Base-by-base conservation (phyloP, 495 filamentous ascomycete genomes). In the Immersiella caudata region DNA sequence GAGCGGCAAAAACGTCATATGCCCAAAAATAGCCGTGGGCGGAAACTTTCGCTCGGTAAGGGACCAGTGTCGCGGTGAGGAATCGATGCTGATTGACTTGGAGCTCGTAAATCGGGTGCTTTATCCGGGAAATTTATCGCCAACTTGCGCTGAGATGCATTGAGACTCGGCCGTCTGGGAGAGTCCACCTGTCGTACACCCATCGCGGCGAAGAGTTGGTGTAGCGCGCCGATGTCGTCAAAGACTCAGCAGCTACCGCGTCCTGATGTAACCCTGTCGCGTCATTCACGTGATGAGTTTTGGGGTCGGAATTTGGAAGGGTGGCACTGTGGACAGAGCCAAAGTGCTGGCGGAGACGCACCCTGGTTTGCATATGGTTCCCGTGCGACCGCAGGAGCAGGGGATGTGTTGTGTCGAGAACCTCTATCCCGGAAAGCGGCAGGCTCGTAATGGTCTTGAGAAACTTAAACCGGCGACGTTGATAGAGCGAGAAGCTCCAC, bases 1-100 rank as follows among this genome's bases (percentile, higher is more conserved):
- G 26, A 6, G n/a, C 67, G 67, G 67, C 67, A 69, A 69, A 69
- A 69, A 21, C 29, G 49, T 60, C 22, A 11, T 29, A 22, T 2
- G 46, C 46, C 66, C 60, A 68, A 68, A 68, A 68, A 68, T 68
- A 68, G 55, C 12, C 50, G 8, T 25, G 11, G 35, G 9, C 21
- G 52, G 33, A 64, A 35, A 33, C 35, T 25, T 33, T 33, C 4
- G 29, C 8, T 33, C 29, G 29, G 29, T 33, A 33, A 50, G 60
- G 35, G 16, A 6, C 40, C 60, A 21, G 35, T 46, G 5, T 46
- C 40, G 2, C 40, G 40, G 40, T 46, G 40, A 46, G 14, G 33
- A n/a, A 46, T 24, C n/a, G 26, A 33, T 49, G 62, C 14, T 29
- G 60, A 20, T 27, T 20, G 52, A 49, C 7, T 27, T 27, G 33